Conservation (phyloP, 176 grass and related monocot species). For the Zoysia japonica region DNA sequence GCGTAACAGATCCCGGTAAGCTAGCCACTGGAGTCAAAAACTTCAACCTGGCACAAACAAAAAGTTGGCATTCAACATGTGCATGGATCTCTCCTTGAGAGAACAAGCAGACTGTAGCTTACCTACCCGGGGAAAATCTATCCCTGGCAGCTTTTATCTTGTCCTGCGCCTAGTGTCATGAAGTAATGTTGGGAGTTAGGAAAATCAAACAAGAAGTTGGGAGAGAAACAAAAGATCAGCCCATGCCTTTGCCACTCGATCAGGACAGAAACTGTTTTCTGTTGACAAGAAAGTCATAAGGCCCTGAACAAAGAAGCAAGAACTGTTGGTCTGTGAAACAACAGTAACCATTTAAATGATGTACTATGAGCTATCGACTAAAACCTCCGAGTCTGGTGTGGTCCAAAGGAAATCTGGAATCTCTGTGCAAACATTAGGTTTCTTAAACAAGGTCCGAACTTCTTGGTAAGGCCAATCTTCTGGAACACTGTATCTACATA, state of each 20-base stretch:
- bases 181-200: slow-evolving; percentile 10
- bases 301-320: slow-evolving; percentile 49
- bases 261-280: slow-evolving; percentile 82
- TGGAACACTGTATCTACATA: slow-evolving; percentile 73
- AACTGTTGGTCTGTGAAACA: slow-evolving; percentile 29
- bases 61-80: slow-evolving; percentile 35
- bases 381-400: slow-evolving; percentile 69
- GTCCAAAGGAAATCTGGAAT: slow-evolving; percentile 76
- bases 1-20: slow-evolving; percentile 30
- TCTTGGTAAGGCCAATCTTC: slow-evolving; percentile 95
- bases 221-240: slow-evolving; percentile 19
- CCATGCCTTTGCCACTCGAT: slow-evolving; percentile 76
- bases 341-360: slow-evolving; percentile 5
- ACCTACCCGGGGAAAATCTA: slow-evolving; percentile 60
- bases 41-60: slow-evolving; percentile 46
- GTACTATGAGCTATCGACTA: slow-evolving; percentile 13
- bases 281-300: slow-evolving; percentile 71
- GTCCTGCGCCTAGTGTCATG: slow-evolving; percentile 69
- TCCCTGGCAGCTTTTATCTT: slow-evolving; percentile 77
- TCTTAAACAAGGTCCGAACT: slow-evolving; percentile 77
- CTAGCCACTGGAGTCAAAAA: slow-evolving; percentile 51
- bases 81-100: slow-evolving; percentile 25
- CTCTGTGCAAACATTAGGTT: slow-evolving; percentile 63
- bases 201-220: slow-evolving; percentile 29
- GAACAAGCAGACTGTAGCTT: slow-evolving; percentile 35